phyloP scores from a whole-genome alignment of 306 rosid species.

The peach (Prunus persica) region DNA sequence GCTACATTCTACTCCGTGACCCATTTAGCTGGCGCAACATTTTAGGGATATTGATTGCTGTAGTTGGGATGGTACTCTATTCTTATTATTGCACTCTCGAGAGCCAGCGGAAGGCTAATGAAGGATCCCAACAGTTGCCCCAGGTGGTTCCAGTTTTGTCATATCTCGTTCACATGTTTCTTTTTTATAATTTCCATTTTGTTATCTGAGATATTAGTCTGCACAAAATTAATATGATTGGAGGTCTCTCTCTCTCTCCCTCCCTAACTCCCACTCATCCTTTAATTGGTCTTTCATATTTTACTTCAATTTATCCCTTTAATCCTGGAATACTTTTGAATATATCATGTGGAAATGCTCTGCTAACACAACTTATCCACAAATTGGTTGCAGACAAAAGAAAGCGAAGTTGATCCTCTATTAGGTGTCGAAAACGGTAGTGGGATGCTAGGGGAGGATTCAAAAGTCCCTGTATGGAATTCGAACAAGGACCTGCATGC shows the following conservation, averaged over 20 bases:
- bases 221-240: not conserved
- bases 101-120: constrained; percentile 69
- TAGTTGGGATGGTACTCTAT: constrained; percentile 87
- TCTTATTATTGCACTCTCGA: constrained; percentile 70
- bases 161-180: not conserved
- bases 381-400: constrained; percentile 49
- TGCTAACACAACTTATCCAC: constrained; percentile 4
- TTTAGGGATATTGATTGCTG: constrained; percentile 76
- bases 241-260: too few species aligned
- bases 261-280: too few species aligned
- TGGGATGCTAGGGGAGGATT: constrained; percentile 47
- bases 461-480: constrained; percentile 51
- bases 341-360: not conserved
- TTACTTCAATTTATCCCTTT: not conserved
- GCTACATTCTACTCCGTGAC: constrained; percentile 77
- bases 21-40: constrained; percentile 97
- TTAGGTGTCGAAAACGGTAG: constrained; percentile 54
- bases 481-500: constrained; percentile 66
- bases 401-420: constrained; percentile 68
- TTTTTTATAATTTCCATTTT: not conserved
- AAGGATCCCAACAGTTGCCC: constrained; percentile 54
- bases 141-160: constrained; percentile 16
- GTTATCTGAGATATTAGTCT: not conserved
- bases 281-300: not conserved
- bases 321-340: not conserved